Percentiles rank a stretch among this genome's conserved stretches.
These are phyloP conservation scores for Phytopythium delawarense DNA, from an alignment of 352 stramenopile species.

Conservation along the genomic window DNA sequence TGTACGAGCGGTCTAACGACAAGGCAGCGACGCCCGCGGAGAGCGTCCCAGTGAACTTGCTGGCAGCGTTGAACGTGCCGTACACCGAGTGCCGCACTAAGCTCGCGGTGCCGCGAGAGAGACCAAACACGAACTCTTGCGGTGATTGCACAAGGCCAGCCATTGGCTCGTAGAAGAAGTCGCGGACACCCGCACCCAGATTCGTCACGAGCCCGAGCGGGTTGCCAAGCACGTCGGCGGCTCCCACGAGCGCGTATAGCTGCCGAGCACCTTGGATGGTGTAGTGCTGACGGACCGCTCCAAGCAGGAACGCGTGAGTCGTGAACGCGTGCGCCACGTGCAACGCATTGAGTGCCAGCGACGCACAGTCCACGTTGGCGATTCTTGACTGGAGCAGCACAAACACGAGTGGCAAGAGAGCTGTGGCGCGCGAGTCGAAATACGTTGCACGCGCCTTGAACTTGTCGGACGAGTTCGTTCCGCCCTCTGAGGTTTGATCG, in stretches of 20 bases:
- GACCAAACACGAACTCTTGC: slow-evolving; percentile 84
- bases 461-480: slow-evolving; percentile 13
- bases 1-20: slow-evolving; percentile 89
- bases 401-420: slow-evolving; percentile 53
- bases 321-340: slow-evolving; percentile 82
- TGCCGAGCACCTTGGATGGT: slow-evolving; percentile 71
- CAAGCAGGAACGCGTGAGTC: slow-evolving; percentile 62
- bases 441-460: slow-evolving; percentile 13
- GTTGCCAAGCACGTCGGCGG: slow-evolving; percentile 86
- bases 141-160: slow-evolving; percentile 85
- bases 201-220: slow-evolving; percentile 88
- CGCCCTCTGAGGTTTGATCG: slow-evolving; percentile 19
- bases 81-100: slow-evolving; percentile 89
- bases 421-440: slow-evolving; percentile 36
- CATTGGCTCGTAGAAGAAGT: slow-evolving; percentile 90
- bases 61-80: slow-evolving; percentile 91
- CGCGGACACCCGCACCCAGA: slow-evolving; percentile 82
- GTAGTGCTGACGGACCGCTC: slow-evolving; percentile 80
- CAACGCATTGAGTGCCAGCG: slow-evolving; percentile 77
- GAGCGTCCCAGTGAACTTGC: slow-evolving; percentile 91
- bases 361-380: slow-evolving; percentile 74
- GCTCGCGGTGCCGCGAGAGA: slow-evolving; percentile 87
- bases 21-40: slow-evolving; percentile 87
- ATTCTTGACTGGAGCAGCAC: slow-evolving; percentile 61
- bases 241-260: slow-evolving; percentile 71